Evolutionary conservation across 2,329 filamentous ascomycete species (phyloP), one percentile per base, ranked within the genome.

Genomic region (Aspergillus sp.): DNA sequence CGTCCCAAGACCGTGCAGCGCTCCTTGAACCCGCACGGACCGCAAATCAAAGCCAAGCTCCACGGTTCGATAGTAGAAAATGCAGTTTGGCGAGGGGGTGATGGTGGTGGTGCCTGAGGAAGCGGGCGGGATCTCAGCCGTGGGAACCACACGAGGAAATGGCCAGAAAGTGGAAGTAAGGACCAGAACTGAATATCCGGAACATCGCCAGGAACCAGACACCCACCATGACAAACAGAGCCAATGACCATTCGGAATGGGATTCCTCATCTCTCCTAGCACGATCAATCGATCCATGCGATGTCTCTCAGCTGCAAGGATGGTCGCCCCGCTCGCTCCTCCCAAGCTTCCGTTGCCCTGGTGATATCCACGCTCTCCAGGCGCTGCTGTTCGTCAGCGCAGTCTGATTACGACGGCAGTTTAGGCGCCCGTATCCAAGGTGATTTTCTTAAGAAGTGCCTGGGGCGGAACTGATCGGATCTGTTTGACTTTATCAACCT

Each of bases 301-400:
- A 21, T 45, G 41, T 45, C 43, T 55, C 19, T 43, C 28, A 36
- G 39, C 53, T 55, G 53, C 53, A 55, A 55, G 53, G 53, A 47
- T 43, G 39, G 28, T 48, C 52, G 57, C 57, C 56, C 54, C 54
- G 57, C 62, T 25, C 48, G 55, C 56, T 49, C 21, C 47, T 38
- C 28, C 61, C 59, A 47, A 49, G 52, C 54, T 15, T 43, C 45
- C 54, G 62, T 64, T 62, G 62, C 62, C 62, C 59, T 36, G 62
- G 62, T 38, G 59, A 63, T 59, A 61, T 39, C 48, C 54, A 43
- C 19, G 5, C 38, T 61, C 55, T 58, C 60, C 60, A 55, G 54
- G 54, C 50, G 53, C 50, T 39, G 52, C 56, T 50, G 57, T 50
- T 43, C 53, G 54, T 52, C 45, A 51, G 58, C 51, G 60, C 55